These are phyloP conservation scores for Chenopodium album DNA, from an alignment of 148 eudicot species.

Conservation along the genomic window DNA sequence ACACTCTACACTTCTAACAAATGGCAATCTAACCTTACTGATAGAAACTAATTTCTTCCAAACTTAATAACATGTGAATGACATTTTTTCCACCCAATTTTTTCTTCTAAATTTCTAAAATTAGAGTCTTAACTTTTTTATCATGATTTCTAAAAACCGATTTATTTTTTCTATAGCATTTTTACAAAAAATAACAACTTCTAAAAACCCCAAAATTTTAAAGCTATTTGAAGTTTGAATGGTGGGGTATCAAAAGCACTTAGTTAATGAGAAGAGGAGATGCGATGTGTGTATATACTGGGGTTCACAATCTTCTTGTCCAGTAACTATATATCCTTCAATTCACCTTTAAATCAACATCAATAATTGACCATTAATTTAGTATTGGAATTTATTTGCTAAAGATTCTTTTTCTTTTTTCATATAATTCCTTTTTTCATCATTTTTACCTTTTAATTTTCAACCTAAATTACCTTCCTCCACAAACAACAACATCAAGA, in stretches of 20 bases:
- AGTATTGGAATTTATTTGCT: slow-evolving; percentile 21
- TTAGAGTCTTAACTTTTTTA: background rate
- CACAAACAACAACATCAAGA: slow-evolving; percentile 5
- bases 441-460: background rate
- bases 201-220: background rate
- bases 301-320: slow-evolving; percentile 42
- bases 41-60: background rate
- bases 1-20: slow-evolving; percentile 6
- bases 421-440: background rate
- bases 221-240: background rate
- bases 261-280: slow-evolving; percentile 20
- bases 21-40: background rate
- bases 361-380: slow-evolving; percentile 17
- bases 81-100: slow-evolving; percentile 11
- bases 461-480: background rate
- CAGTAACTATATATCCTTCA: slow-evolving; percentile 18
- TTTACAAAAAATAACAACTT: background rate
- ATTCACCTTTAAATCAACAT: slow-evolving; percentile 6
- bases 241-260: slow-evolving; percentile 54
- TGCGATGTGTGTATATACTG: slow-evolving; percentile 15
- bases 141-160: slow-evolving; percentile 15
- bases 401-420: slow-evolving; percentile 18
- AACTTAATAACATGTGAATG: slow-evolving; percentile 22
- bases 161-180: no score
- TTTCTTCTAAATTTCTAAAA: background rate